These are phyloP conservation scores for Cutaneotrichosporon sp. DNA, from an alignment of 1,284 basidiomycete species.

Conservation along the genomic window DNA sequence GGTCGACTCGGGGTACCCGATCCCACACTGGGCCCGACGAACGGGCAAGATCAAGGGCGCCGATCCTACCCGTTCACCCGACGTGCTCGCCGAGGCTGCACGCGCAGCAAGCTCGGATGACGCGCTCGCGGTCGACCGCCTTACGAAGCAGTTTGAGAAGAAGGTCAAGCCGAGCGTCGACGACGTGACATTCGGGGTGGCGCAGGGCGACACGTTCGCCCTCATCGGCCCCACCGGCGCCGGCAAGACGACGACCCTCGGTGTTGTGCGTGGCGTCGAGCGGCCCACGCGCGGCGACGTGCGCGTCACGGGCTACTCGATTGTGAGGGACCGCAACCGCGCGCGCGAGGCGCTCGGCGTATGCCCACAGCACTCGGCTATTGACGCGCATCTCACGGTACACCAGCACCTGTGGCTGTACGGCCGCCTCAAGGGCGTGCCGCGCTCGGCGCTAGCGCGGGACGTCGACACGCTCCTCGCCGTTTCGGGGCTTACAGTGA, in stretches of 20 bases:
- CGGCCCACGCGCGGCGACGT: slow-evolving; percentile 66
- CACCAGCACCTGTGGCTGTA: slow-evolving; percentile 65
- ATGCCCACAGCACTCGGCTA: slow-evolving; percentile 78
- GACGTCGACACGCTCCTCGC: slow-evolving; percentile 64
- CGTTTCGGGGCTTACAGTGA: slow-evolving; percentile 62
- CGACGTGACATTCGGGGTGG: slow-evolving; percentile 68
- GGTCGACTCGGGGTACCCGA: slow-evolving; percentile 62
- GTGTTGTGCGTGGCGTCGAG: slow-evolving; percentile 37
- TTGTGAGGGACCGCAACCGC: slow-evolving; percentile 61
- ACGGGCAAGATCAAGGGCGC: slow-evolving; percentile 1
- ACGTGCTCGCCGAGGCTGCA: slow-evolving; percentile 61
- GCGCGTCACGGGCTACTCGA: slow-evolving; percentile 63
- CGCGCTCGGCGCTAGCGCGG: slow-evolving; percentile 56
- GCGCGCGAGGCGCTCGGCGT: slow-evolving; percentile 63
- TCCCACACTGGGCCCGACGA: slow-evolving; percentile 33
- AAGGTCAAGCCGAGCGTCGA: slow-evolving; percentile 63
- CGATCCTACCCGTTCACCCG: neutral
- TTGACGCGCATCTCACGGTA: slow-evolving; percentile 72
- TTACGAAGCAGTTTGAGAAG: slow-evolving; percentile 64
- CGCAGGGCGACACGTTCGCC: slow-evolving; percentile 65
- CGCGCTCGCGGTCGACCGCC: slow-evolving; percentile 63
- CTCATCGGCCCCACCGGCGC: slow-evolving; percentile 78
- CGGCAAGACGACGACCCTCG: slow-evolving; percentile 65
- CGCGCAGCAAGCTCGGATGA: slow-evolving; percentile 57
- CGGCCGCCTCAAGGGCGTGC: slow-evolving; percentile 61